These are phyloP conservation scores for Moesziomyces sp. DNA, from an alignment of 1,284 basidiomycete genomes.

Conservation along the genomic window DNA sequence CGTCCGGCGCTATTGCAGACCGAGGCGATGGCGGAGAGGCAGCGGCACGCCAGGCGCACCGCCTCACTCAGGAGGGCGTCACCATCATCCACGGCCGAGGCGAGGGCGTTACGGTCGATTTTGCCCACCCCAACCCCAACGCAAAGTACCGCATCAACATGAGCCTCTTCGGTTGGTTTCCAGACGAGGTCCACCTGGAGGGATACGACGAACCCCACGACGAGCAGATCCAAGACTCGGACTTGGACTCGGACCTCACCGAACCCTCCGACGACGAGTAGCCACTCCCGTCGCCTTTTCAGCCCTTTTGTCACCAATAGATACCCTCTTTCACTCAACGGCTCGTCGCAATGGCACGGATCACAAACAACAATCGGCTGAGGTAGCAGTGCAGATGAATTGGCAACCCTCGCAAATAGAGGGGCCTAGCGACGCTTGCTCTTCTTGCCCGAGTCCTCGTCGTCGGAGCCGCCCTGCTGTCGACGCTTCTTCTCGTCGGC, in stretches of 20 bases:
- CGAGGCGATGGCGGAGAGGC: slow-evolving; percentile 64
- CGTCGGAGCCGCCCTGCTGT: slow-evolving; percentile 52
- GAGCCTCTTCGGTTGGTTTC: slow-evolving; percentile 50
- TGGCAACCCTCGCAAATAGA: too few species aligned
- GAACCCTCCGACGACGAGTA: slow-evolving; percentile 21
- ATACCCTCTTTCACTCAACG: not conserved
- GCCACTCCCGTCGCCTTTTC: not conserved
- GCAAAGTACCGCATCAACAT: slow-evolving; percentile 42
- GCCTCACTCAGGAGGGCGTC: slow-evolving; percentile 52
- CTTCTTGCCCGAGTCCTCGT: slow-evolving; percentile 44
- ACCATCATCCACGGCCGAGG: slow-evolving; percentile 41
- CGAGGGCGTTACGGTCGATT: slow-evolving; percentile 42
- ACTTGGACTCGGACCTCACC: slow-evolving; percentile 23
- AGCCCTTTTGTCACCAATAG: not conserved
- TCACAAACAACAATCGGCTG: too few species aligned
- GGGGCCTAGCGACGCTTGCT: slow-evolving; percentile 37
- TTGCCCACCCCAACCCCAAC: slow-evolving; percentile 39
- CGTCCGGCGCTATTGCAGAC: slow-evolving; percentile 61
- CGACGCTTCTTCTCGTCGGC: slow-evolving; percentile 61
- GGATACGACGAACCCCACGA: slow-evolving; percentile 25
- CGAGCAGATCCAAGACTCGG: not conserved
- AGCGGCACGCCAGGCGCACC: slow-evolving; percentile 55
- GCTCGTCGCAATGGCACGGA: too few species aligned
- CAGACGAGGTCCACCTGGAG: slow-evolving; percentile 30
- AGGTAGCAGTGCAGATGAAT: too few species aligned